Evolutionary conservation across 768 basidiomycete species (phyloP).

Genomic region (Steccherinum ochraceum): DNA sequence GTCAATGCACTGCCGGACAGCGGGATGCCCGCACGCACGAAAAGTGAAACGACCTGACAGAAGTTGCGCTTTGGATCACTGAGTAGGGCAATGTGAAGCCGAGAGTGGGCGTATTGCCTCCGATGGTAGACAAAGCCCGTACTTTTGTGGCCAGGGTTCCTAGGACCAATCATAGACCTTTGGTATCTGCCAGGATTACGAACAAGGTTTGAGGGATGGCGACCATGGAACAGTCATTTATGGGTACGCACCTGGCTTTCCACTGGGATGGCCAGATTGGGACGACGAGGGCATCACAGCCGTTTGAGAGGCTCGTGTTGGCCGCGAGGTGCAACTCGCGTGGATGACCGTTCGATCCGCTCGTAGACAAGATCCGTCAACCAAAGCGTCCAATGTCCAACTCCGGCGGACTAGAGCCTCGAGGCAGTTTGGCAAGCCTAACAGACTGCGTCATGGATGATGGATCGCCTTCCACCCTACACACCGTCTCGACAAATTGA

Average conservation of each 20-base stretch:
- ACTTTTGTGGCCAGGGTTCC: neutral
- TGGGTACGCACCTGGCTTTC: neutral
- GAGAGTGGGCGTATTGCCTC: neutral
- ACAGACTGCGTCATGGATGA: slow-evolving; percentile 5
- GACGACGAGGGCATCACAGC: neutral
- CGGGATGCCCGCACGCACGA: no score
- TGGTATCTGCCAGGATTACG: no score
- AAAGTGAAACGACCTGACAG: no score
- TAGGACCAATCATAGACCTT: neutral
- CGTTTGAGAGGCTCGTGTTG: neutral
- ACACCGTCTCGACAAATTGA: neutral
- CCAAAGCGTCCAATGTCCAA: neutral
- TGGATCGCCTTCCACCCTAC: neutral
- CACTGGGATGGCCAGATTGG: neutral
- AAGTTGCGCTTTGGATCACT: neutral
- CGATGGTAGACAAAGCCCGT: neutral
- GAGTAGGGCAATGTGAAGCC: neutral
- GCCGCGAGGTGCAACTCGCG: neutral
- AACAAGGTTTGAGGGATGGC: neutral
- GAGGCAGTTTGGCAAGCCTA: neutral
- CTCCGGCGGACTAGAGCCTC: no score
- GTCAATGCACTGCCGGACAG: neutral
- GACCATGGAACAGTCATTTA: neutral
- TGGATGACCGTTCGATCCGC: neutral
- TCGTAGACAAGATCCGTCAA: neutral